Base-by-base conservation (phyloP, 768 basidiomycete species). In the Russula griseocarnosa region DNA sequence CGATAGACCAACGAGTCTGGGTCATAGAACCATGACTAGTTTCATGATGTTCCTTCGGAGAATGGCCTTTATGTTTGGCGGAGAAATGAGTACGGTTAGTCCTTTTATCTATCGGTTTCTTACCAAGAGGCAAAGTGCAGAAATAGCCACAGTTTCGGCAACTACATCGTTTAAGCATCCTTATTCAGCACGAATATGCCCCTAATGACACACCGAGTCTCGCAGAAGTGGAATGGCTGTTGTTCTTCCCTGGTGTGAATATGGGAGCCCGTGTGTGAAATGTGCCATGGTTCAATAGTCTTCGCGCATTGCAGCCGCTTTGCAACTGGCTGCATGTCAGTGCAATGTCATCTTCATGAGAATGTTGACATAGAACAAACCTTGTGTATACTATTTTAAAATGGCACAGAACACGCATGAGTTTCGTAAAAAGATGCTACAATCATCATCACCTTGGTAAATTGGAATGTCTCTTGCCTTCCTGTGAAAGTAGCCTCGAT, bases 11-110 rank as follows among this genome's bases (percentile, higher is more conserved):
- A 42, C 76, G 75, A 1, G 82, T 81, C 58, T 74, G 77, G 0
- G 83, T 81, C 84, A 86, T 86, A 2, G 83, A 85, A 7, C 85
- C 86, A 55, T 86, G 85, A 10, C 76, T 77, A 0, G 85, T 87
- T 56, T 85, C 83, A 47, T 86, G 85, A 47, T 86, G 85, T 50
- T 84, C 82, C 67, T 79, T 76, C 63, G 87, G 84, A 0, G 82
- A 59, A 64, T 87, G 86, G 0, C 82, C 85, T 86, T 44, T 14
- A 30, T 40, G 16, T 28, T 3, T 5, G 22, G 8, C 16, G 16
- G 13, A 55, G 36, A 44, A 46, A 42, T 22, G 24, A 3, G 36
- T 54, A 22, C 65, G 34, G 44, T 59, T 20, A 3, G 38, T 26
- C 5, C 1, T 34, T 30, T 34, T 14, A 55, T 26, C 22, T 18